phyloP scores from a whole-genome alignment of 2,329 filamentous ascomycete genomes.

The Lecanicillium sp. region DNA sequence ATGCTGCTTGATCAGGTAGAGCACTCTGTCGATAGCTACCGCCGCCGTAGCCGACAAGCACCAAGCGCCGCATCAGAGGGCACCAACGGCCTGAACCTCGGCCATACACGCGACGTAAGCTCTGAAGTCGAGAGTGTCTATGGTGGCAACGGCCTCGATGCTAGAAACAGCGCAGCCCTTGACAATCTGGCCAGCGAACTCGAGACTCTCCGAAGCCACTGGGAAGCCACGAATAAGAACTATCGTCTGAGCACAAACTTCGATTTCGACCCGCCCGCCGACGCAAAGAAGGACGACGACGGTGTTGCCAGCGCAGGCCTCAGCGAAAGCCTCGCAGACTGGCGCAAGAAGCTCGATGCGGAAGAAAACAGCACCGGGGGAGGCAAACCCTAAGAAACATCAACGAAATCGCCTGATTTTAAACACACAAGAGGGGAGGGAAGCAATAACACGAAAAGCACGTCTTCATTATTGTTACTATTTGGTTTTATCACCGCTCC shows the following conservation, averaged over 20 bases:
- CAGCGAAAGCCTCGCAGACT: constrained; percentile 68
- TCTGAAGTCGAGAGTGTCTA: constrained; percentile 58
- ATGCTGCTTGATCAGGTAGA: constrained; percentile 92
- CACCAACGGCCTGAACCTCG: constrained; percentile 28
- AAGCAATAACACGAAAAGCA: neutral
- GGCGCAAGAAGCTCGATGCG: constrained; percentile 68
- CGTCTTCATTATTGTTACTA: constrained; percentile 6
- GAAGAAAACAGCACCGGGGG: constrained; percentile 25
- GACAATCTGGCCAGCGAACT: constrained; percentile 90
- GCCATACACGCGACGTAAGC: constrained; percentile 46
- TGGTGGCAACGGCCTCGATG: constrained; percentile 40
- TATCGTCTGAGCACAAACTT: constrained; percentile 87
- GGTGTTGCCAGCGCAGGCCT: constrained; percentile 36
- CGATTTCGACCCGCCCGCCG: constrained; percentile 60
- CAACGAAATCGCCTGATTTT: constrained; percentile 10
- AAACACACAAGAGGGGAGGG: neutral
- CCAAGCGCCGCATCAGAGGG: constrained; percentile 44
- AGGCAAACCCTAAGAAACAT: constrained; percentile 14
- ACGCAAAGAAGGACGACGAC: constrained; percentile 36
- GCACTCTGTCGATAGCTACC: constrained; percentile 87
- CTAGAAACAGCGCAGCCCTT: constrained; percentile 59
- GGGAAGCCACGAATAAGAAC: constrained; percentile 93
- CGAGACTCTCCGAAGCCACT: constrained; percentile 81
- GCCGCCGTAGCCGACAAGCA: constrained; percentile 61
- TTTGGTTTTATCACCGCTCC: constrained; percentile 13